phyloP scores from a whole-genome alignment of 345 rosid species.

The Carallia brachiata region DNA sequence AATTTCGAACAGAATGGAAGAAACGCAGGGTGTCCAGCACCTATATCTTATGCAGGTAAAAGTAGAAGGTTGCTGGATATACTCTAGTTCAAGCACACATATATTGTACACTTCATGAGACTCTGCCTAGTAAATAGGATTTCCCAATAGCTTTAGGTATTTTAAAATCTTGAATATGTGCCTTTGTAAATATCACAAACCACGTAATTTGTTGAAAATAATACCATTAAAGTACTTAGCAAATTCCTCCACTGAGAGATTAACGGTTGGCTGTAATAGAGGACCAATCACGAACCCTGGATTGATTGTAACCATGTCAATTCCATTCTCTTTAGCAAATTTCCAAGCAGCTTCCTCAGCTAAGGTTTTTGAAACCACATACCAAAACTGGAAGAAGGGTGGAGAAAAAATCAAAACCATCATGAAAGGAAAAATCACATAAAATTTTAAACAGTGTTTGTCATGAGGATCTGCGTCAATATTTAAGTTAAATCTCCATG shows the following conservation, averaged over 20 bases:
- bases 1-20: not conserved
- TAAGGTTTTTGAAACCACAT: conserved; percentile 3
- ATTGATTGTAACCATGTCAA: conserved; percentile 9
- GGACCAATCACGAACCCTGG: conserved; percentile 7
- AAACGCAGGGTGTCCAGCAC: not conserved
- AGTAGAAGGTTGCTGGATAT: too few relatives aligned
- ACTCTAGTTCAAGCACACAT: too few relatives aligned
- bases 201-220: not conserved
- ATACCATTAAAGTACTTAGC: not conserved
- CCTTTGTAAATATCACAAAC: too few relatives aligned
- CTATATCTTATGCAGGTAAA: too few relatives aligned
- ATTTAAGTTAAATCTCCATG: too few relatives aligned
- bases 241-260: not conserved
- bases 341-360: conserved; percentile 13
- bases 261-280: conserved; percentile 5
- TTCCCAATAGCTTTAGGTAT: too few relatives aligned
- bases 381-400: conserved; percentile 1
- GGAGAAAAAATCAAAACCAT: not conserved
- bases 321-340: conserved; percentile 3
- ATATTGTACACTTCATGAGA: too few relatives aligned
- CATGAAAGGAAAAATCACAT: not conserved
- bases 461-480: too few relatives aligned
- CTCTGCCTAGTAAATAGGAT: too few relatives aligned
- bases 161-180: too few relatives aligned
- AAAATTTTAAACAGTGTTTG: not conserved